Evolutionary conservation across 306 rosid species (phyloP), one percentile per base, ranked within the genome.

Genomic region (Cercis canadensis): DNA sequence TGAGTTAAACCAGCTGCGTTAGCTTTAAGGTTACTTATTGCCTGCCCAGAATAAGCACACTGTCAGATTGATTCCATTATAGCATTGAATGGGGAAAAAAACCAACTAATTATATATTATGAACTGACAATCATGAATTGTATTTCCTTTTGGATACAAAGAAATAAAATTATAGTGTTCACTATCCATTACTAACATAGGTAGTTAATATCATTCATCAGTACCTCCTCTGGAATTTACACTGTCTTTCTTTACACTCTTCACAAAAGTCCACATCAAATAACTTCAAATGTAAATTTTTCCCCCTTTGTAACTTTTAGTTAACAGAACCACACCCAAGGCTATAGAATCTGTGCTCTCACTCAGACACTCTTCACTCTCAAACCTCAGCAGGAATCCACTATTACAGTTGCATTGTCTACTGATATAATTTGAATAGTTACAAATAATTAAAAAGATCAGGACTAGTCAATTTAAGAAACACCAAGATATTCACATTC

Each of bases 21-120:
- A 57, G 96, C 92, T 78, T 87, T 94, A 80, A 89, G 79, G 57
- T 83, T 87, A 51, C 29, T 77, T 75, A 91, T 82, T 46, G 87
- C 90, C 97, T 94, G 87, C 53, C 44, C 67, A 60, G 52, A 57
- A 80, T 4, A 67, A 74, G 12, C 71, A 79, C 43, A 53, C 24
- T 14, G 4, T 83, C 34, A 76, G 75, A 47, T 39, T 39, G 4
- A 14, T 65, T 41, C 4, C 36, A 31, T 39, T 60, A 63, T 5
- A 37, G 43, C 10, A n/a, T n/a, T n/a, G 10, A 37, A 44, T 0
- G 11, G 50, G 13, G 13, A 44, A 44, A 44, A 44, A 11, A 13
- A 44, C 43, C 43, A 37, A 37, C 5, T 37, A 37, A 6, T 37
- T 37, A 37, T 6, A 37, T 37, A 6, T 37, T 7, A 37, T 9